These are phyloP conservation scores for Iris macrosiphon DNA, from an alignment of 106 monocot species.

Conservation along the genomic window DNA sequence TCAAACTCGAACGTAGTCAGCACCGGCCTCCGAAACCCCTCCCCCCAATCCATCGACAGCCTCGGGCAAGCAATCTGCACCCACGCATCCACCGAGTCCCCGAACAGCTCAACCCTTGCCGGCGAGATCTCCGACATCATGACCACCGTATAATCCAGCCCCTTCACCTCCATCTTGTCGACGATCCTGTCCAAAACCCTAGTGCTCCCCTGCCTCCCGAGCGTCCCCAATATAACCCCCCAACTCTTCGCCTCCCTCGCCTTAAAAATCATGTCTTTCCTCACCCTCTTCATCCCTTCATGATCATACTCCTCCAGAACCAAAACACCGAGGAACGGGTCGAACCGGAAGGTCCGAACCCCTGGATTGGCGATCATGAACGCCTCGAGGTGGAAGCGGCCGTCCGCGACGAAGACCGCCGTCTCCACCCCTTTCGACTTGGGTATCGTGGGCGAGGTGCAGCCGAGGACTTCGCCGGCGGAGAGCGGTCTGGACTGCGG, in stretches of 20 bases:
- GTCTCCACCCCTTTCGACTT: slow-evolving; percentile 35
- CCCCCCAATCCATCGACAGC: slow-evolving; percentile 96
- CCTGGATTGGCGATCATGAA: slow-evolving; percentile 97
- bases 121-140: slow-evolving; percentile 95
- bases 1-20: slow-evolving; percentile 94
- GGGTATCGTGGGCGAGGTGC: slow-evolving; percentile 67
- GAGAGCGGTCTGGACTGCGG: slow-evolving; percentile 92
- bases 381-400: slow-evolving; percentile 93
- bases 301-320: slow-evolving; percentile 87
- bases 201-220: slow-evolving; percentile 88
- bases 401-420: slow-evolving; percentile 83
- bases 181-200: slow-evolving; percentile 67
- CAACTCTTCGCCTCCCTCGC: slow-evolving; percentile 64
- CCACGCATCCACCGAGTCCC: slow-evolving; percentile 93
- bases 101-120: slow-evolving; percentile 66
- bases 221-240: slow-evolving; percentile 84
- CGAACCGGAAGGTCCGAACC: slow-evolving; percentile 73
- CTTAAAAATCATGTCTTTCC: slow-evolving; percentile 53
- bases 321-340: slow-evolving; percentile 67
- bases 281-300: slow-evolving; percentile 71
- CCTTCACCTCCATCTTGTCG: slow-evolving; percentile 76
- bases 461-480: slow-evolving; percentile 88
- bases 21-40: slow-evolving; percentile 81
- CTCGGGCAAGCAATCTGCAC: slow-evolving; percentile 98
- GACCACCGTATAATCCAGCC: slow-evolving; percentile 73